Conservation (phyloP, 1,139 yeast species). For the Keqinozyma sinolaborantium region DNA sequence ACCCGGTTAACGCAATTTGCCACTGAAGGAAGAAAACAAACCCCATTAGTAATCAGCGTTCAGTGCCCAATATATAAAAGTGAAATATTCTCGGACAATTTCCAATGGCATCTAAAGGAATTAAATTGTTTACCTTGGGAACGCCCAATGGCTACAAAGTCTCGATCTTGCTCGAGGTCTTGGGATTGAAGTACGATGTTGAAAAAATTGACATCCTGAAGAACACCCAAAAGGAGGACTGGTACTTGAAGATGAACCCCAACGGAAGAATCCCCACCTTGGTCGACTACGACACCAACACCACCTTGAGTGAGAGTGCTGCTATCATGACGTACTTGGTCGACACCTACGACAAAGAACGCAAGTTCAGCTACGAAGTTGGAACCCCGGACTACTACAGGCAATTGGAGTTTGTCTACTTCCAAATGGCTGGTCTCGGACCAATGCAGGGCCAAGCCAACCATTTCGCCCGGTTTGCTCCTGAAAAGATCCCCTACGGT, state of each 20-base stretch:
- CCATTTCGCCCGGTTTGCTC: constrained; percentile 42
- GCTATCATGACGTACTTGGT: constrained; percentile 56
- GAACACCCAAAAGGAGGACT: constrained; percentile 45
- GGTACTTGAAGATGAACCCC: constrained; percentile 54
- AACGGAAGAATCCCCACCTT: constrained; percentile 66
- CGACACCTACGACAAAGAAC: constrained; percentile 53
- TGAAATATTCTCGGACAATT: too few species aligned
- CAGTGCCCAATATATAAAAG: too few species aligned
- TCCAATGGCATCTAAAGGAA: background rate
- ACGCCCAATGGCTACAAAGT: constrained; percentile 60
- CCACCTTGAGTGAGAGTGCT: constrained; percentile 53
- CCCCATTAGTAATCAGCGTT: too few species aligned
- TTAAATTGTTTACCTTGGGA: constrained; percentile 33
- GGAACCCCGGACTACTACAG: constrained; percentile 48
- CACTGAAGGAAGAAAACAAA: too few species aligned
- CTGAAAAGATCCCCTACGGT: constrained; percentile 50
- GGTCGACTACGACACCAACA: constrained; percentile 41
- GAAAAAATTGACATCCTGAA: constrained; percentile 36
- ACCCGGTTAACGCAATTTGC: too few species aligned
- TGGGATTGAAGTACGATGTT: constrained; percentile 46
- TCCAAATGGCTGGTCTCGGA: constrained; percentile 58
- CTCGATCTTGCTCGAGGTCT: constrained; percentile 44
- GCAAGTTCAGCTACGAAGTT: constrained; percentile 42
- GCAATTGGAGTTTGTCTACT: constrained; percentile 48
- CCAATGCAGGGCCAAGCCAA: constrained; percentile 61